A percentile compares a stretch with the other conserved stretches of the same genome.
Evolutionary conservation across 2,329 filamentous ascomycete genomes (phyloP).

Genomic region (Beauveria medogensis): DNA sequence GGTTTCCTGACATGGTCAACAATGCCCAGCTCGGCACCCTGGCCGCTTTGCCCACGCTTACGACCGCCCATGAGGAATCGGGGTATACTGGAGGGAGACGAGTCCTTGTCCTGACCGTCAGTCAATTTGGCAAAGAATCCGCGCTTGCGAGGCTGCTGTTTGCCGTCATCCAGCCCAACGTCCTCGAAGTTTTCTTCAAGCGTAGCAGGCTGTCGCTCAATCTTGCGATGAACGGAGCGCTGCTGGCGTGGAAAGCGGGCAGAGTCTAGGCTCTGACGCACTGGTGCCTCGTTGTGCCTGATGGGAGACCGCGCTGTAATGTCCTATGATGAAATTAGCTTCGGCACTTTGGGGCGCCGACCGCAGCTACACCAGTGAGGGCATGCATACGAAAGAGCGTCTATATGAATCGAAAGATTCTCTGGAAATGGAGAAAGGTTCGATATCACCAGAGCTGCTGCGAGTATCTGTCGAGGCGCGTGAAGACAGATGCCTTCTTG

Average conservation of each 20-base stretch:
- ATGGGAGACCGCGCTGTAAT: conserved; percentile 83
- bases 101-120: conserved; percentile 39
- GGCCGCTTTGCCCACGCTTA: conserved; percentile 58
- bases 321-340: conserved; percentile 49
- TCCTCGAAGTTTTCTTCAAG: conserved; percentile 83
- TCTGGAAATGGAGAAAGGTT: conserved; percentile 89
- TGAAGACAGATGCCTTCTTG: conserved; percentile 42
- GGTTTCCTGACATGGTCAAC: conserved; percentile 39
- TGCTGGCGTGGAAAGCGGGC: conserved; percentile 55
- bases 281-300: conserved; percentile 46
- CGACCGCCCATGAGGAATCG: conserved; percentile 62
- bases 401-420: conserved; percentile 97
- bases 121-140: conserved; percentile 73
- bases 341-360: background rate
- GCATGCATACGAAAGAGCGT: conserved; percentile 74
- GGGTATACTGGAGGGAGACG: conserved; percentile 34
- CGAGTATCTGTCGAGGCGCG: conserved; percentile 47
- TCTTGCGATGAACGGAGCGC: conserved; percentile 50
- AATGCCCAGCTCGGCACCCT: conserved; percentile 61
- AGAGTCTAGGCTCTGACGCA: conserved; percentile 76
- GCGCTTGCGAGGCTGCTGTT: conserved; percentile 44
- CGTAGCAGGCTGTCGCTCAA: conserved; percentile 54
- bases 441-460: conserved; percentile 69
- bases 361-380: background rate
- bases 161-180: conserved; percentile 74